A percentile compares a stretch with the other conserved stretches of the same genome.
These are phyloP conservation scores for Suillus discolor DNA, from an alignment of 768 basidiomycete genomes.

Conservation along the genomic window DNA sequence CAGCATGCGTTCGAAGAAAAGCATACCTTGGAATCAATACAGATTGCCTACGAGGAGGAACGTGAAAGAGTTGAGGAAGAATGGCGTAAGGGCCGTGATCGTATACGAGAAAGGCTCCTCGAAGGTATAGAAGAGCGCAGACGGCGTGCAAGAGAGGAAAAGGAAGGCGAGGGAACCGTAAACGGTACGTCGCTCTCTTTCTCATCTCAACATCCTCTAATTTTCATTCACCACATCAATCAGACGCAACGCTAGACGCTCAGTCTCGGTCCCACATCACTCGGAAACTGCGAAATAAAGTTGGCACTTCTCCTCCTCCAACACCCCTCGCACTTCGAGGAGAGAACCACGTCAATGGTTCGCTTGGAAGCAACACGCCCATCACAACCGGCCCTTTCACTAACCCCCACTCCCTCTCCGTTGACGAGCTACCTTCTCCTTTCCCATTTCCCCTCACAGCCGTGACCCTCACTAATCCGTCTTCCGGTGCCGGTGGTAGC, in stretches of 20 bases:
- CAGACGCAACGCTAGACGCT: slow-evolving; percentile 76
- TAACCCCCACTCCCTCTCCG: slow-evolving; percentile 83
- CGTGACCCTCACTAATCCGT: slow-evolving; percentile 42
- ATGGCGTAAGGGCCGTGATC: slow-evolving; percentile 73
- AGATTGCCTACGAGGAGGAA: slow-evolving; percentile 78
- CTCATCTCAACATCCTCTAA: slow-evolving; percentile 9
- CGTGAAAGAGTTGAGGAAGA: slow-evolving; percentile 80
- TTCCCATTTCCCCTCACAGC: slow-evolving; percentile 77
- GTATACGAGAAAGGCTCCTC: slow-evolving; percentile 74
- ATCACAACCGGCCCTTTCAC: slow-evolving; percentile 70
- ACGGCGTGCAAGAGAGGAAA: slow-evolving; percentile 80
- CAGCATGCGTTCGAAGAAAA: slow-evolving; percentile 70
- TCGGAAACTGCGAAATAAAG: slow-evolving; percentile 81
- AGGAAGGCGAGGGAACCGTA: slow-evolving; percentile 83
- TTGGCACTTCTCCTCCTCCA: slow-evolving; percentile 77
- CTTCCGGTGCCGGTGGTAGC: slow-evolving; percentile 36
- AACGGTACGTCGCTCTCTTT: slow-evolving; percentile 48
- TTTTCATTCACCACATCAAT: slow-evolving; percentile 7
- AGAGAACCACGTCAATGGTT: slow-evolving; percentile 40
- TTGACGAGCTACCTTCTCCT: slow-evolving; percentile 85
- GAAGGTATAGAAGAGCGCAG: slow-evolving; percentile 87
- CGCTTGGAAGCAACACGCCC: slow-evolving; percentile 44
- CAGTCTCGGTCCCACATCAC: slow-evolving; percentile 82
- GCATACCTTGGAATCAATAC: slow-evolving; percentile 64
- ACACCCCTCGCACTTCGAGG: slow-evolving; percentile 56